Evolutionary conservation across 345 rosid species (phyloP).

Genomic region (Barbarea vulgaris): DNA sequence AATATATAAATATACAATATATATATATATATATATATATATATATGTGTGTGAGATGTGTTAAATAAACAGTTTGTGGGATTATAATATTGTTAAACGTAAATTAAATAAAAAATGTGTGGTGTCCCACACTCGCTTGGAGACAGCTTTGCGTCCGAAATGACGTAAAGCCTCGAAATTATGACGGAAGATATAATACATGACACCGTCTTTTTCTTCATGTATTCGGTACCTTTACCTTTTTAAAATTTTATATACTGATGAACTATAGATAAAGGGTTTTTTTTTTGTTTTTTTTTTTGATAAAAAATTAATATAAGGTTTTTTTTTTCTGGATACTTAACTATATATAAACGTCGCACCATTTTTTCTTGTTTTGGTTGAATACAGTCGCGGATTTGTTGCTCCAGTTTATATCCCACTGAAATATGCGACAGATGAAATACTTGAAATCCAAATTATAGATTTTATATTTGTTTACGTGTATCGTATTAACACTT

Average conservation of each 20-base stretch:
- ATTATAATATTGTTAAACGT: neutral
- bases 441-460: neutral
- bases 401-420: neutral
- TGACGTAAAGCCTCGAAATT: constrained; percentile 35
- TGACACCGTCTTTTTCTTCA: constrained; percentile 26
- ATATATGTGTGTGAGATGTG: neutral
- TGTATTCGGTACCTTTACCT: neutral
- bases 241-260: neutral
- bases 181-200: constrained; percentile 9
- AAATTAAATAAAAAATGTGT: neutral
- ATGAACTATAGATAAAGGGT: neutral
- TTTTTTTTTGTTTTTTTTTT: too few relatives aligned
- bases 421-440: neutral
- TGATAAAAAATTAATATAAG: too few relatives aligned
- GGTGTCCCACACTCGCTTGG: constrained; percentile 26
- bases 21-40: neutral
- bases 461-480: neutral
- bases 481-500: too few relatives aligned
- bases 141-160: constrained; percentile 33
- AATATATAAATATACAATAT: neutral
- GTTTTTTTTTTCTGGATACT: too few relatives aligned
- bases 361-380: neutral
- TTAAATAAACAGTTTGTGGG: constrained; percentile 13
- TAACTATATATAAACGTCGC: too few relatives aligned
- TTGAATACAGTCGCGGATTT: neutral